phyloP scores from a whole-genome alignment of 441 rosid species.

The Populus hybrid region DNA sequence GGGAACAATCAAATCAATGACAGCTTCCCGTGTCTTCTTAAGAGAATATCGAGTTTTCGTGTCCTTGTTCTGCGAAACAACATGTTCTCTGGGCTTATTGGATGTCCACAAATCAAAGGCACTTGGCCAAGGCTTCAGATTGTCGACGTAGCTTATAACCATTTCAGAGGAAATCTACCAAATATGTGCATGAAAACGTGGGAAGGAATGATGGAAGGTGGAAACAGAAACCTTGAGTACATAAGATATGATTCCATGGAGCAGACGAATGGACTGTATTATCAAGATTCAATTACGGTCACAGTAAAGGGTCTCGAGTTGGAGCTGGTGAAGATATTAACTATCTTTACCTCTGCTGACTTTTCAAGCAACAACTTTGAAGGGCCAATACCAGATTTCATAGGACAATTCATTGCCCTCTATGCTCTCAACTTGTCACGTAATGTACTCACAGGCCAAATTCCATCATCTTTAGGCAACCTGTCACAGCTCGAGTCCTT shows the following conservation, averaged over 20 bases:
- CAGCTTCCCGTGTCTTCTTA: constrained; percentile 51
- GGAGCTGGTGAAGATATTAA: constrained; percentile 45
- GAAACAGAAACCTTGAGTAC: neutral
- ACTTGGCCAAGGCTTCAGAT: constrained; percentile 60
- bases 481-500: constrained; percentile 20
- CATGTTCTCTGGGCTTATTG: constrained; percentile 35
- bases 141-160: constrained; percentile 53
- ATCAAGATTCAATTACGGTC: constrained; percentile 43
- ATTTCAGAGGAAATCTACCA: constrained; percentile 28
- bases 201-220: constrained; percentile 17
- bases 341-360: constrained; percentile 32
- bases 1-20: constrained; percentile 17
- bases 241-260: neutral
- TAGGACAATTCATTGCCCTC: neutral
- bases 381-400: constrained; percentile 13
- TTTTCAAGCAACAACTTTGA: constrained; percentile 17
- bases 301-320: constrained; percentile 45
- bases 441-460: no score
- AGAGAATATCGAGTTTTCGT: constrained; percentile 30
- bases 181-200: constrained; percentile 4
- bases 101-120: constrained; percentile 18
- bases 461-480: neutral
- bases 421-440: no score
- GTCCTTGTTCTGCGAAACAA: constrained; percentile 55
- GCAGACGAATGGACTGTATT: neutral